Evolutionary conservation across 768 basidiomycete genomes (phyloP), one percentile per base, ranked within the genome.

Genomic region (Gymnopilus dilepis): DNA sequence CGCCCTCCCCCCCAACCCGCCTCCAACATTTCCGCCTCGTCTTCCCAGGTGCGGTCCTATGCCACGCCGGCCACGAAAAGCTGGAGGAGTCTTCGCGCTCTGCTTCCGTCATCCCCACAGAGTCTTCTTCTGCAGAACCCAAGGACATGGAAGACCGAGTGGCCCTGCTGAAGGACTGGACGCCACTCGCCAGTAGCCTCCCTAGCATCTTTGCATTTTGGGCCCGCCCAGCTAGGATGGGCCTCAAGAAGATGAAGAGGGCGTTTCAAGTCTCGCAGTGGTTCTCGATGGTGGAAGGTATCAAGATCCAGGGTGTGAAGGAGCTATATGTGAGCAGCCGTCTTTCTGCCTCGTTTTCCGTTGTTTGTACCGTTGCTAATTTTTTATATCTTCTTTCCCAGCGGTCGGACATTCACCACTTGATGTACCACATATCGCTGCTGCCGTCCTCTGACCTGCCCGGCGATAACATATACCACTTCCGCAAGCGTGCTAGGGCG

Each of bases 391-490:
- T 31, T 30, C 31, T 50, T 31, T 3, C 3, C 28, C 15, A 65
- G 64, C 7, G 43, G 17, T 62, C 60, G 8, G 43, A 62, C 24
- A 55, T 65, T 11, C 64, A 65, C 21, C 63, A 58, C 28, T 41
- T 60, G 5, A 64, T 64, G 63, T 42, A 61, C 13, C 60, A 61
- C 33, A 38, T 62, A 22, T n/a, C 41, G 3, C 42, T 48, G 17
- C 31, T 43, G 4, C 34, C 56, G 0, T 55, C 64, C 12, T 61
- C 60, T 21, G 52, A 59, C 2, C 31, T 65, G 13, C 64, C 60
- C 3, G 60, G 64, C 5, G 64, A 62, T n/a, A 62, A 56, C 21
- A 37, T 62, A 19, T 65, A 65, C 37, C 57, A 65, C 58, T 62
- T 65, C 53, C 60, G 61, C 11, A 50, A 37, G 30, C 64, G 61